A percentile compares a stretch with the other conserved stretches of the same genome.
phyloP scores from a whole-genome alignment of 768 basidiomycete genomes.

The Crucibulum laeve region DNA sequence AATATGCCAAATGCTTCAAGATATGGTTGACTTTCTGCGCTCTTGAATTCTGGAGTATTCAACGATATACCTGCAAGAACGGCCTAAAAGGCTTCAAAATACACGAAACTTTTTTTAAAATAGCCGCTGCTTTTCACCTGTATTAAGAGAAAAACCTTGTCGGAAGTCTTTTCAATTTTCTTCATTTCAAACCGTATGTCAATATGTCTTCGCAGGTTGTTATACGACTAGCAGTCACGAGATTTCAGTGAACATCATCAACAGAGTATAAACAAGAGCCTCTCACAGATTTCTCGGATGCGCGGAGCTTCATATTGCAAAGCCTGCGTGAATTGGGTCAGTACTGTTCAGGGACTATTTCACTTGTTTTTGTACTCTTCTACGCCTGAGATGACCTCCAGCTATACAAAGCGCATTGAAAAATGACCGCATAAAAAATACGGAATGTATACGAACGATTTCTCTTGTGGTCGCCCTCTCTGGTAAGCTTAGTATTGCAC shows the following conservation, averaged over 20 bases:
- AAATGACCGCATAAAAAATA: not conserved
- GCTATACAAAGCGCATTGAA: constrained; percentile 26
- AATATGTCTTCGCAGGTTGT: constrained; percentile 62
- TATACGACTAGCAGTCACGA: constrained; percentile 38
- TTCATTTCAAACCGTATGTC: constrained; percentile 78
- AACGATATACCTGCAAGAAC: constrained; percentile 70
- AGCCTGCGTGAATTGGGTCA: constrained; percentile 39
- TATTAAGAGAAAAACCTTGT: constrained; percentile 79
- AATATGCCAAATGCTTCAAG: constrained; percentile 71
- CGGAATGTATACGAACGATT: constrained; percentile 44
- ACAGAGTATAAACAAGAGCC: not conserved
- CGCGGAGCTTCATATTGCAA: constrained; percentile 62
- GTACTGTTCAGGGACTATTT: not conserved
- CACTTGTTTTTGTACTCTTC: constrained; percentile 54
- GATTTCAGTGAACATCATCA: not conserved
- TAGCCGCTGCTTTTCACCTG: too few relatives aligned
- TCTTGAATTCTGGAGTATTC: constrained; percentile 64
- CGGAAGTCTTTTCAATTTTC: constrained; percentile 63
- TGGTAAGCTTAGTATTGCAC: constrained; percentile 55
- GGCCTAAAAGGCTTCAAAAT: too few relatives aligned
- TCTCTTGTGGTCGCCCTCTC: constrained; percentile 55
- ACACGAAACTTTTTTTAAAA: too few relatives aligned
- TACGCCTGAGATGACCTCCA: constrained; percentile 60
- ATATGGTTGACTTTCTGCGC: constrained; percentile 63
- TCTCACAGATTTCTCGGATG: constrained; percentile 71